These are phyloP conservation scores for Panaeolus papilionaceus DNA, from an alignment of 768 basidiomycete genomes.

Conservation along the genomic window DNA sequence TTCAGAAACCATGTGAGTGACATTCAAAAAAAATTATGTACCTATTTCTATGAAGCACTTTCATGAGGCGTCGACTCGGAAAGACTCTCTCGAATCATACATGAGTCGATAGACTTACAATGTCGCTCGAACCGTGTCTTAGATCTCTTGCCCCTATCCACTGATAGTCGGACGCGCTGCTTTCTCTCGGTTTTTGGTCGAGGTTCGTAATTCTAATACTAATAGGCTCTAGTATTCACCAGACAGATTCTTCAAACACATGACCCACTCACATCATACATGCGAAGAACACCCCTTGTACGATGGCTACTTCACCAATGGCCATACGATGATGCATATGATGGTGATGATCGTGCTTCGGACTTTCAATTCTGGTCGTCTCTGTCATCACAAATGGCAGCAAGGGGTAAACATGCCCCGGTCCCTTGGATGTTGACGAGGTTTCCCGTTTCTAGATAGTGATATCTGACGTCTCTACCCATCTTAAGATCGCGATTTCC, in stretches of 20 bases:
- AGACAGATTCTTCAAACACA: background rate
- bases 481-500: background rate
- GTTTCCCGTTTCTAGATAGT: background rate
- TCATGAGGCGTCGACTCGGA: background rate
- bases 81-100: background rate
- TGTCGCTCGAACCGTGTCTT: background rate
- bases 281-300: background rate
- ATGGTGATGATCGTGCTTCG: background rate
- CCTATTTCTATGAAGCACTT: background rate
- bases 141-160: background rate
- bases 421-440: background rate
- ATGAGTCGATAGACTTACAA: background rate
- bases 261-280: background rate
- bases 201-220: no score
- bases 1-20: background rate
- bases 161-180: background rate
- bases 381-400: background rate
- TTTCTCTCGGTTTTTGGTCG: background rate
- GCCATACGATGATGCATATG: background rate
- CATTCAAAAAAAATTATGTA: no score
- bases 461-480: background rate
- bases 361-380: background rate
- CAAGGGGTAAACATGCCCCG: background rate
- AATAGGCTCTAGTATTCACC: no score
- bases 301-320: background rate